Percentiles rank a stretch among this genome's conserved stretches.
phyloP scores from a whole-genome alignment of 441 rosid genomes.

The Brassica hybrid region DNA sequence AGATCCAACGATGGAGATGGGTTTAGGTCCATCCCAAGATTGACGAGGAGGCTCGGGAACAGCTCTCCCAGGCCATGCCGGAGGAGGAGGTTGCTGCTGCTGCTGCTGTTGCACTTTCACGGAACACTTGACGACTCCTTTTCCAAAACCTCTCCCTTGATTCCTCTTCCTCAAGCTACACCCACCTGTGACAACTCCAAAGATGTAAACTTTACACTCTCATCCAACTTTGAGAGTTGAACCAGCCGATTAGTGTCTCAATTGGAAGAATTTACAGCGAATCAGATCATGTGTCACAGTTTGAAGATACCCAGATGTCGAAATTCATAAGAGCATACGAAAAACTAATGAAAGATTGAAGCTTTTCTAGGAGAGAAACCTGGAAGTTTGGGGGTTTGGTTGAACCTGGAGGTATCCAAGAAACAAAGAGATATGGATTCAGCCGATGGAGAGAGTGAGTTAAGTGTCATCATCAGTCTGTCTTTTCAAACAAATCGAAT shows the following conservation, averaged over 20 bases:
- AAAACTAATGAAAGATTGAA: not conserved
- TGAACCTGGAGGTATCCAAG: slow-evolving; percentile 61
- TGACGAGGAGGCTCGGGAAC: slow-evolving; percentile 62
- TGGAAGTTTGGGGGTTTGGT: slow-evolving; percentile 51
- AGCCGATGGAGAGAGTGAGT: slow-evolving; percentile 53
- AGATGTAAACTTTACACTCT: slow-evolving; percentile 10
- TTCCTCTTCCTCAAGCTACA: slow-evolving; percentile 61
- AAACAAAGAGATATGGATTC: slow-evolving; percentile 65
- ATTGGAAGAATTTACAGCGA: not conserved
- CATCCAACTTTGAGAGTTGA: not conserved
- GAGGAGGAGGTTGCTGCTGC: slow-evolving; percentile 35
- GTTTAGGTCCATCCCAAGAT: slow-evolving; percentile 87
- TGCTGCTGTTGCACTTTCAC: slow-evolving; percentile 50
- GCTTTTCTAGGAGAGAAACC: slow-evolving; percentile 43
- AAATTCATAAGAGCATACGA: not conserved
- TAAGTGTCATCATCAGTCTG: slow-evolving; percentile 61
- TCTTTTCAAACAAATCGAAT: slow-evolving; percentile 24
- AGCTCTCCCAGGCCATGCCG: slow-evolving; percentile 97
- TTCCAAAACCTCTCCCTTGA: slow-evolving; percentile 45
- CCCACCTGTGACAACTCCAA: slow-evolving; percentile 50
- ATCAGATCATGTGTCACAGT: not conserved
- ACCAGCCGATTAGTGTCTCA: not conserved
- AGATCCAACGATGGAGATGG: slow-evolving; percentile 93
- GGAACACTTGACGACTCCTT: slow-evolving; percentile 64
- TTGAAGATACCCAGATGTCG: slow-evolving; percentile 24